Evolutionary conservation across 305 asterid genomes (phyloP).

Genomic region (Euphrasia arctica): DNA sequence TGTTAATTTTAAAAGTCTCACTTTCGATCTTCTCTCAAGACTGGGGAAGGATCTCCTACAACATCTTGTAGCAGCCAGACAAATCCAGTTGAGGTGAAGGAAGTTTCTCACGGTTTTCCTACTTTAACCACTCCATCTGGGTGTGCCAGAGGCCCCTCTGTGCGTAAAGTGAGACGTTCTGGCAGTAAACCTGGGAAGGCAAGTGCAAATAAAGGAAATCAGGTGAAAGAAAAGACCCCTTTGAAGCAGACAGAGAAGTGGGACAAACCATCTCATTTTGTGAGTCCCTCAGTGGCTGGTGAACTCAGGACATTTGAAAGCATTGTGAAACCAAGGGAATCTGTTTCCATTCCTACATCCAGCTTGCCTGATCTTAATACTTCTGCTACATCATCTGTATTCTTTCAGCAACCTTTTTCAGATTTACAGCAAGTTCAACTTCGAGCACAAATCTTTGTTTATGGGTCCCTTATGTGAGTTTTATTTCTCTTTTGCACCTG

Average conservation of each 20-base stretch:
- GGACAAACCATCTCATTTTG: slow-evolving; percentile 41
- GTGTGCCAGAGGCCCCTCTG: slow-evolving; percentile 46
- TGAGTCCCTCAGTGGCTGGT: slow-evolving; percentile 49
- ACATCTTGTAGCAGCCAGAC: slow-evolving; percentile 43
- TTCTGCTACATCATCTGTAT: slow-evolving; percentile 51
- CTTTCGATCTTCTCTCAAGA: slow-evolving; percentile 38
- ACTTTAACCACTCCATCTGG: slow-evolving; percentile 40
- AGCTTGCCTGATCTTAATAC: slow-evolving; percentile 84
- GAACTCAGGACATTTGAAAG: slow-evolving; percentile 56
- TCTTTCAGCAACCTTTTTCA: slow-evolving; percentile 90
- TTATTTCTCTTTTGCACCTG: slow-evolving; percentile 19
- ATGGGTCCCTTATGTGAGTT: slow-evolving; percentile 98
- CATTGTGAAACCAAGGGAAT: slow-evolving; percentile 45
- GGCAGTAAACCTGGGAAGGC: slow-evolving; percentile 64
- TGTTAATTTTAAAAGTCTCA: slow-evolving; percentile 2
- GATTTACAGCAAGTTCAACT: slow-evolving; percentile 96
- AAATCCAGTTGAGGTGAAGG: slow-evolving; percentile 39
- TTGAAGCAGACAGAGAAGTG: slow-evolving; percentile 49
- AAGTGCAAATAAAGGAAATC: slow-evolving; percentile 59
- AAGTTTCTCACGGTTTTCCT: slow-evolving; percentile 41
- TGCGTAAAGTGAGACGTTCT: slow-evolving; percentile 73
- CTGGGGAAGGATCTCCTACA: slow-evolving; percentile 48
- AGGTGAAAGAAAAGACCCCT: slow-evolving; percentile 49
- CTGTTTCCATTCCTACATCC: slow-evolving; percentile 55
- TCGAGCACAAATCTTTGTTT: slow-evolving; percentile 96